These are phyloP conservation scores for Cornus kousa DNA, from an alignment of 148 eudicot genomes.

Conservation along the genomic window DNA sequence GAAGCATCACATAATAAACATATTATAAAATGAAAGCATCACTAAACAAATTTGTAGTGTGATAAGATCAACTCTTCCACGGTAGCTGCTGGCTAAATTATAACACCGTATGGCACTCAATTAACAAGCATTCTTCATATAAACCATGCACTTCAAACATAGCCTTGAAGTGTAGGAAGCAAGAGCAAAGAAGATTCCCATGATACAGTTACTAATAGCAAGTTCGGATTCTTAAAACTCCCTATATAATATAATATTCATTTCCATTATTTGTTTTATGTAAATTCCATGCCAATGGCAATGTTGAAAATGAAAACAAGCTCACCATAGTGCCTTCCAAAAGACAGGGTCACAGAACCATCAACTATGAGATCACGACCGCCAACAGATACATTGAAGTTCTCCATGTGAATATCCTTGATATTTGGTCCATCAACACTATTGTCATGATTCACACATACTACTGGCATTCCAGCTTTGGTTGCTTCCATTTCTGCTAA, in stretches of 20 bases:
- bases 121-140: not conserved
- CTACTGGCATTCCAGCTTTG: conserved; percentile 91
- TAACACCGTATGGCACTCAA: not conserved
- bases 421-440: conserved; percentile 59
- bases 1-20: not conserved
- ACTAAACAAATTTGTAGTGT: not conserved
- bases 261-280: not conserved
- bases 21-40: not conserved
- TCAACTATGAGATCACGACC: conserved; percentile 96
- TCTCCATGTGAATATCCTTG: conserved; percentile 88
- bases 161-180: conserved; percentile 3
- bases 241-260: not conserved
- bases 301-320: conserved; percentile 9
- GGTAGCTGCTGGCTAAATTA: not conserved
- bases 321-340: conserved; percentile 96
- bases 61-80: too few species aligned
- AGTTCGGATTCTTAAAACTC: not conserved
- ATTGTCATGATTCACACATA: conserved; percentile 68
- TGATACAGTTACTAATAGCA: not conserved
- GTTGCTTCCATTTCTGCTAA: conserved; percentile 96
- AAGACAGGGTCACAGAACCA: conserved; percentile 77
- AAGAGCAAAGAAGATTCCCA: not conserved
- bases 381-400: conserved; percentile 90
- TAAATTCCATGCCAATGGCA: not conserved
- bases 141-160: not conserved